Conservation (phyloP, 176 grass and related monocot species). For the Oryza punctata region DNA sequence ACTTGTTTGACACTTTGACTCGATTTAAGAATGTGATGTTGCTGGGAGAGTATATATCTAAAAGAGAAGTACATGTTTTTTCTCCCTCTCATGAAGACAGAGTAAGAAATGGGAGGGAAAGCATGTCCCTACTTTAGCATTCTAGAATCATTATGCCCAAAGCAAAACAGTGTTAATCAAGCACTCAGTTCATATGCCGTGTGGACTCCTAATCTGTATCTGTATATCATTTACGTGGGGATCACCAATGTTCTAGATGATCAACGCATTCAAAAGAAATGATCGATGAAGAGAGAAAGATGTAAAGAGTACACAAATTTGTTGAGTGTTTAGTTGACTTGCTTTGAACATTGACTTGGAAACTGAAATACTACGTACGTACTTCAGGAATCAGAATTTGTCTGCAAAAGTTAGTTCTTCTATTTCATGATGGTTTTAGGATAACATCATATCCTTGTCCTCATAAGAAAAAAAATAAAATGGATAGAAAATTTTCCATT, state of each 20-base stretch:
- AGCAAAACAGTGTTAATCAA: constrained; percentile 23
- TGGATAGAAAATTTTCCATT: neutral
- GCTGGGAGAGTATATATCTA: neutral
- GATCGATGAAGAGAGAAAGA: neutral
- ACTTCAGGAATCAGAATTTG: neutral
- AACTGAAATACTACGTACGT: neutral
- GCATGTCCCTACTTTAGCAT: constrained; percentile 13
- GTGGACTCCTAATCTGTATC: neutral
- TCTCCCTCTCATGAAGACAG: constrained; percentile 22
- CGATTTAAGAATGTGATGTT: neutral
- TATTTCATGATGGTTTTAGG: neutral
- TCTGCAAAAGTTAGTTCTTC: neutral
- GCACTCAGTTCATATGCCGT: neutral
- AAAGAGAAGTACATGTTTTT: neutral
- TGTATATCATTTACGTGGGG: neutral
- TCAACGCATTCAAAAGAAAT: neutral
- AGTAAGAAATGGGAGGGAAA: constrained; percentile 19
- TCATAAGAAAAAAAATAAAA: neutral
- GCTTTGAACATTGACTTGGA: constrained; percentile 17
- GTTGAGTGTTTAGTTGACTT: constrained; percentile 9
- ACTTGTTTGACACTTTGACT: neutral
- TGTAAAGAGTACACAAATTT: neutral
- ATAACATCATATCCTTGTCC: neutral
- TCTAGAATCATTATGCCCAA: constrained; percentile 28
- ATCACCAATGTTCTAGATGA: neutral